Evolutionary conservation across 805 yeast genomes (phyloP).

Genomic region (Pichia membranifaciens): DNA sequence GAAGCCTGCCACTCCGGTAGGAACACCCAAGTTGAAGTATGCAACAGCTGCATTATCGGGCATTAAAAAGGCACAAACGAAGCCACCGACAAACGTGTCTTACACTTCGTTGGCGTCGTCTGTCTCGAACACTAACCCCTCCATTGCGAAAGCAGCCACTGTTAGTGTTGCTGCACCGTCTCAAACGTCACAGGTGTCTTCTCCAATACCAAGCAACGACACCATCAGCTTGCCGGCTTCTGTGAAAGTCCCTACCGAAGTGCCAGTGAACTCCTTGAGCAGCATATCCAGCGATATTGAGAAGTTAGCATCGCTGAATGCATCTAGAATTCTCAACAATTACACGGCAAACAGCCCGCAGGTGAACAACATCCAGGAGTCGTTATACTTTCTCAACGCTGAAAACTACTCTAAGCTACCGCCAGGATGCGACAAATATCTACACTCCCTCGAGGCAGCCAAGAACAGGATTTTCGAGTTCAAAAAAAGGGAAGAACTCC

Average conservation of each 20-base stretch:
- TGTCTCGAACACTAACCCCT: conserved; percentile 4
- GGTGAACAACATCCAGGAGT: conserved; percentile 7
- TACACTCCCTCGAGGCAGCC: conserved; percentile 27
- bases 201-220: neutral
- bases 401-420: conserved; percentile 25
- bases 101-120: conserved; percentile 15
- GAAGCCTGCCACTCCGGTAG: conserved; percentile 28
- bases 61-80: conserved; percentile 13
- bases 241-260: neutral
- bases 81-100: conserved; percentile 10
- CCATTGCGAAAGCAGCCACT: neutral
- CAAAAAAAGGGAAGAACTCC: conserved; percentile 10
- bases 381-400: conserved; percentile 20
- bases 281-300: conserved; percentile 1
- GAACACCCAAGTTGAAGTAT: conserved; percentile 37
- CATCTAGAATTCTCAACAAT: conserved; percentile 7
- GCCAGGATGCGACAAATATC: conserved; percentile 21
- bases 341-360: neutral
- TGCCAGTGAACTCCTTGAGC: neutral
- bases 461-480: conserved; percentile 25
- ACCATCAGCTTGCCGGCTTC: neutral
- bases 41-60: conserved; percentile 28
- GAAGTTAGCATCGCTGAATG: conserved; percentile 4
- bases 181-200: neutral
- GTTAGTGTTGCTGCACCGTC: neutral